These are phyloP conservation scores for Sphaerulina vaccinii DNA, from an alignment of 2,329 filamentous ascomycete genomes.

Conservation along the genomic window DNA sequence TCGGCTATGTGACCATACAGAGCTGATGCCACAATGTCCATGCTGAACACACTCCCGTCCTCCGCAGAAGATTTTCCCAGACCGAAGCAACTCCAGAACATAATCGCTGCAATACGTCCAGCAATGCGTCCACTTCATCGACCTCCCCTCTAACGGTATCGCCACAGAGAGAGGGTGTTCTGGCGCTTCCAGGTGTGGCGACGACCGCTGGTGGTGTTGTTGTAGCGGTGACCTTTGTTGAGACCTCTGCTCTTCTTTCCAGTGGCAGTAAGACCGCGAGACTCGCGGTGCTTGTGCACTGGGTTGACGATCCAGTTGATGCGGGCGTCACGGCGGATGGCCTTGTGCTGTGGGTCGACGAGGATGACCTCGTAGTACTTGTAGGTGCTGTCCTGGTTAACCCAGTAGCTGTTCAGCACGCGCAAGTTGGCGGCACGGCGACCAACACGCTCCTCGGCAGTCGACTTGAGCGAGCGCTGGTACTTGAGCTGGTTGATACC, in stretches of 20 bases:
- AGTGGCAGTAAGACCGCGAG: conserved; percentile 92
- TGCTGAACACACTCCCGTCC: conserved; percentile 2
- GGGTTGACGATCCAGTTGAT: conserved; percentile 99
- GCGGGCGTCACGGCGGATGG: conserved; percentile 96
- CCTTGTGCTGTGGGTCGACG: conserved; percentile 99
- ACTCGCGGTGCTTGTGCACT: conserved; percentile 99
- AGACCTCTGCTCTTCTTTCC: conserved; percentile 99
- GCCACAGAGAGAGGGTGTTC: conserved; percentile 99
- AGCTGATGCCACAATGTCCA: conserved; percentile 8
- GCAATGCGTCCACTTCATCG: conserved; percentile 15
- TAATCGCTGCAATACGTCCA: conserved; percentile 19
- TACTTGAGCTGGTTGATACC: conserved; percentile 99
- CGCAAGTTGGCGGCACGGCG: conserved; percentile 98
- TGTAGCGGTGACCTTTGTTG: conserved; percentile 98
- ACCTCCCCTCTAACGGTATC: conserved; percentile 72
- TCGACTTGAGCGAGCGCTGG: conserved; percentile 97
- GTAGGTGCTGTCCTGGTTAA: conserved; percentile 99
- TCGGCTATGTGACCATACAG: conserved; percentile 12
- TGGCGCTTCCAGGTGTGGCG: conserved; percentile 99
- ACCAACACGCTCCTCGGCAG: conserved; percentile 99
- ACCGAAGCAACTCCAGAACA: conserved; percentile 24
- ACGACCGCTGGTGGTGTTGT: conserved; percentile 94
- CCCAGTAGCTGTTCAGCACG: conserved; percentile 99
- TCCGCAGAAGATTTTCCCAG: conserved; percentile 18
- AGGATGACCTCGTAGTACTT: conserved; percentile 99